Base-by-base conservation (phyloP, 139 green algal species). In the Coelastrella sp. region DNA sequence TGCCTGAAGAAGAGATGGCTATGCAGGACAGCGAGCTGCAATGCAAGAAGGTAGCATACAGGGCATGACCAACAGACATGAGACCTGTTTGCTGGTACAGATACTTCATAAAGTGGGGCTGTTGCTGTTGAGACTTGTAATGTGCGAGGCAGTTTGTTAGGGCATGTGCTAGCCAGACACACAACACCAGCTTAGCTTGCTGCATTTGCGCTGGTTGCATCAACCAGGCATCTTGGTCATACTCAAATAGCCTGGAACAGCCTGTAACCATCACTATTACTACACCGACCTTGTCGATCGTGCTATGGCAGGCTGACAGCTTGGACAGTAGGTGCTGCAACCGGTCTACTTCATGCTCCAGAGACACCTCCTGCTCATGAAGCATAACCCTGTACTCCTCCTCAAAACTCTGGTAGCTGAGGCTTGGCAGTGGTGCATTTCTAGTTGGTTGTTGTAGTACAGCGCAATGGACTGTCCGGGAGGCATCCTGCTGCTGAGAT, bases 361-460 rank as follows among this genome's bases (percentile, higher is more conserved):
- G 69, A 17, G 53, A 87, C 17, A 82, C 69, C 41, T 83, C 43
- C 62, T 84, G 78, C 60, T 64, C 25, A 40, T 64, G 38, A n/a
- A 84, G 21, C 60, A 75, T 63, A n/a, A 30, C 60, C 8, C 78
- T 68, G 50, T 76, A 84, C 60, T 84, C 78, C 25, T 84, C 78
- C 78, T 84, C 78, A 38, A 74, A 84, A 32, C 48, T 73, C 8
- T 64, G n/a, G 4, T 77, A 84, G 76, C 76, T 83, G 37, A 83
- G 57, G 8, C 51, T 60, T 6, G 27, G 34, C 66, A 35, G 40
- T 15, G 62, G 7, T n/a, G 9, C 21, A 30, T 40, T 21, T 19
- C 5, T 27, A 9, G 8, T 69, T 19, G 62, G 53, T 9, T 19
- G 53, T 21, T 64, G 53, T 6, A 64, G 27, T 32, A 21, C 53